These are phyloP conservation scores for Pholiota microspora DNA, from an alignment of 768 basidiomycete species.

Conservation along the genomic window DNA sequence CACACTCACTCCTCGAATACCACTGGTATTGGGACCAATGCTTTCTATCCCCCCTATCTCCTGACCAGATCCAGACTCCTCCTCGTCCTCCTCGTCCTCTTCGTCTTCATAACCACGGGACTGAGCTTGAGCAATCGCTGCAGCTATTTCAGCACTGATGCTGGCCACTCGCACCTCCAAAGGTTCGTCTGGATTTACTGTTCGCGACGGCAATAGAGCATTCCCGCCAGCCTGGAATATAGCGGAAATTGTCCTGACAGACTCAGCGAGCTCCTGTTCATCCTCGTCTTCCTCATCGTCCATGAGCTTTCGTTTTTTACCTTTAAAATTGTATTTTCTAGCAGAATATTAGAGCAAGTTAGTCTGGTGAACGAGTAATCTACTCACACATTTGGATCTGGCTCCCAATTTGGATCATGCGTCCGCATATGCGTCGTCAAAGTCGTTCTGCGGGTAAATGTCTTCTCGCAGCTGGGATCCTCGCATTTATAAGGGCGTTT, in stretches of 20 bases:
- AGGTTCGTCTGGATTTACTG: slow-evolving; percentile 39
- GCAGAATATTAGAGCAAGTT: slow-evolving; percentile 18
- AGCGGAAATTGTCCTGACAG: slow-evolving; percentile 73
- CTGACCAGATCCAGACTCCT: slow-evolving; percentile 49
- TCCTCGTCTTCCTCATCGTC: slow-evolving; percentile 57
- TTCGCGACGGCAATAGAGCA: slow-evolving; percentile 25
- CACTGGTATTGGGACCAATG: slow-evolving; percentile 61
- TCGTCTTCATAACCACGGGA: slow-evolving; percentile 58
- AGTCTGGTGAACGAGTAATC: slow-evolving; percentile 6
- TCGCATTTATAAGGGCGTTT: slow-evolving; percentile 88
- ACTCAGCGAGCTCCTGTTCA: slow-evolving; percentile 67
- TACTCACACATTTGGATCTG: slow-evolving; percentile 78
- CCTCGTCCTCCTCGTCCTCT: slow-evolving; percentile 52
- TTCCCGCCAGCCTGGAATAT: slow-evolving; percentile 53
- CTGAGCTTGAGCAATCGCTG: slow-evolving; percentile 74
- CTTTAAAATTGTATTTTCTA: slow-evolving; percentile 81
- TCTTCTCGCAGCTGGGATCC: slow-evolving; percentile 80
- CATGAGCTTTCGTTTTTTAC: slow-evolving; percentile 58
- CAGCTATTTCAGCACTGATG: slow-evolving; percentile 78
- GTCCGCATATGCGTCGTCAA: slow-evolving; percentile 86
- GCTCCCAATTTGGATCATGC: slow-evolving; percentile 83
- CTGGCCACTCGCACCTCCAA: slow-evolving; percentile 70
- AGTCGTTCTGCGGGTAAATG: slow-evolving; percentile 83
- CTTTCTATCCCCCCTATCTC: slow-evolving; percentile 47
- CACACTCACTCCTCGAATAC: slow-evolving; percentile 47